These are phyloP conservation scores for Oxytropis ochrocephala DNA, from an alignment of 306 rosid genomes.

Conservation along the genomic window DNA sequence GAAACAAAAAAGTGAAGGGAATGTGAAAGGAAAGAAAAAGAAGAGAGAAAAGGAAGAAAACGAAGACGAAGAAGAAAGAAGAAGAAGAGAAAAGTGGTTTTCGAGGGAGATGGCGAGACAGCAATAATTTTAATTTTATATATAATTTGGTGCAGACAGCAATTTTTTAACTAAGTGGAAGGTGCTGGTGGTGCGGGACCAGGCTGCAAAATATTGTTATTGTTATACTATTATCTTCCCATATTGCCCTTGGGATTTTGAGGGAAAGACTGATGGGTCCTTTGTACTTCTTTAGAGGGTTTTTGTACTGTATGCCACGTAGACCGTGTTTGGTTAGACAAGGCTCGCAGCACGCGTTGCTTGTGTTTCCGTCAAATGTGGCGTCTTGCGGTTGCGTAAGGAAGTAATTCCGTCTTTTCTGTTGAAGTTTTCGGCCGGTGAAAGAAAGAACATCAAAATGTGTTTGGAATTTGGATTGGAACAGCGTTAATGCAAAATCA, in stretches of 20 bases:
- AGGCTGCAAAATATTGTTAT: neutral
- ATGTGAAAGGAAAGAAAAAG: neutral
- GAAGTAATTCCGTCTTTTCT: neutral
- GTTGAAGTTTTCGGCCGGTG: neutral
- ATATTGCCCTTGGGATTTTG: neutral
- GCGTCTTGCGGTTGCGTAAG: neutral
- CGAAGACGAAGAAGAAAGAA: no score
- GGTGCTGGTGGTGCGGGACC: constrained; percentile 23
- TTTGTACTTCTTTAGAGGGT: constrained; percentile 15
- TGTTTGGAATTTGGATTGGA: neutral
- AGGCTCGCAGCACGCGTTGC: neutral
- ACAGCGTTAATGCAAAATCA: neutral
- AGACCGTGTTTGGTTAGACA: constrained; percentile 16
- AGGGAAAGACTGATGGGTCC: neutral
- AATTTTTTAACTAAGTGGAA: constrained; percentile 26
- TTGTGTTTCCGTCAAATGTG: constrained; percentile 10
- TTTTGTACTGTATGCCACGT: constrained; percentile 21
- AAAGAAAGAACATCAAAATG: neutral
- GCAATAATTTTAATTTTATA: neutral
- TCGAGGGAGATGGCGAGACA: constrained; percentile 15
- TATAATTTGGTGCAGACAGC: constrained; percentile 14
- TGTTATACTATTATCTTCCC: neutral
- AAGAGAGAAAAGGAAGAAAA: neutral
- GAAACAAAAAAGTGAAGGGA: neutral
- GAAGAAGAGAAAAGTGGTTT: neutral